Percentiles rank a stretch among this genome's conserved stretches.
Conservation (phyloP, 2,329 filamentous ascomycete species). For the Fusarium camptoceras region DNA sequence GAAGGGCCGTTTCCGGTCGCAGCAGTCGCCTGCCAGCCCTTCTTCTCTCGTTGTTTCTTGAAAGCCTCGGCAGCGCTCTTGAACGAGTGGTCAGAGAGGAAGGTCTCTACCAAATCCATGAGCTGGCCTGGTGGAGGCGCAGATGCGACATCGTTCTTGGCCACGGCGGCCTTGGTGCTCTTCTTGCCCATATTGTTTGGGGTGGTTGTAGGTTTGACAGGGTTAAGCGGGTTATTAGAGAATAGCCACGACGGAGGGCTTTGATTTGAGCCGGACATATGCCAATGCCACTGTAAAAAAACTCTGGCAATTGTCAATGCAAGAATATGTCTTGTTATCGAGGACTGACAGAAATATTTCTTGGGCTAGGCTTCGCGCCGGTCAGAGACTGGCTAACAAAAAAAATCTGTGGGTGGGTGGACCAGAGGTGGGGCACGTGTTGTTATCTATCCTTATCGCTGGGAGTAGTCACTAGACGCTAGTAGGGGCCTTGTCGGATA, state of each 20-base stretch:
- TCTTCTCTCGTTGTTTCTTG: conserved; percentile 69
- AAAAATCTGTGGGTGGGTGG: conserved; percentile 44
- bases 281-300: conserved; percentile 18
- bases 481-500: background rate
- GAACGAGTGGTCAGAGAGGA: conserved; percentile 76
- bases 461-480: background rate
- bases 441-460: conserved; percentile 42
- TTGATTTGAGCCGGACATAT: conserved; percentile 51
- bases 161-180: conserved; percentile 35
- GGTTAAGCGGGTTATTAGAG: conserved; percentile 53
- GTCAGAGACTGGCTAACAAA: conserved; percentile 33
- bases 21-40: conserved; percentile 56
- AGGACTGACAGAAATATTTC: conserved; percentile 25
- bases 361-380: conserved; percentile 13
- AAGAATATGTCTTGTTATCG: conserved; percentile 10
- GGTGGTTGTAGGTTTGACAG: conserved; percentile 30
- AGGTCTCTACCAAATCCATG: conserved; percentile 73
- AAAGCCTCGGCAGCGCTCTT: conserved; percentile 70
- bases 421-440: conserved; percentile 32
- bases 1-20: conserved; percentile 50
- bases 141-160: conserved; percentile 37
- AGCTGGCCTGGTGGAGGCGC: conserved; percentile 67
- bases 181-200: conserved; percentile 52
- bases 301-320: conserved; percentile 10
- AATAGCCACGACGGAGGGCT: conserved; percentile 58